Percentiles rank a stretch among this genome's conserved stretches.
Conservation (phyloP, 1,284 basidiomycete species). For the Cryptococcus sp. region DNA sequence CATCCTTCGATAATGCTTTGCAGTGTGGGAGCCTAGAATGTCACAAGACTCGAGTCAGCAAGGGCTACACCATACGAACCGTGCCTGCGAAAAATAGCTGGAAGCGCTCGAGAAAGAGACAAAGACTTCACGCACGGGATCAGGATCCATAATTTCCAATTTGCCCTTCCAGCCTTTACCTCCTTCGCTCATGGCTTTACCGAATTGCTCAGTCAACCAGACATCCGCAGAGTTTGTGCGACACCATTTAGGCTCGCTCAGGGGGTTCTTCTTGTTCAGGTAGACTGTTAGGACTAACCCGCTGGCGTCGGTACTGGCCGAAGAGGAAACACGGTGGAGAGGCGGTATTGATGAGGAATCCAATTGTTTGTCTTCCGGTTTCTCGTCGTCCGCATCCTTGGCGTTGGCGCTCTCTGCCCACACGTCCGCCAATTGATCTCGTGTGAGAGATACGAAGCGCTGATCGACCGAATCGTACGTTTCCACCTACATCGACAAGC, state of each 20-base stretch:
- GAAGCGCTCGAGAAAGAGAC: not conserved
- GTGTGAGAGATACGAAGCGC: slow-evolving; percentile 40
- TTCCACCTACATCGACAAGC: slow-evolving; percentile 39
- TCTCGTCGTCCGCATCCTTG: not conserved
- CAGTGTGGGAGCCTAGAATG: slow-evolving; percentile 78
- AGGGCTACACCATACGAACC: not conserved
- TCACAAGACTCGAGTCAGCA: slow-evolving; percentile 6
- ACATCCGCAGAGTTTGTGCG: slow-evolving; percentile 90
- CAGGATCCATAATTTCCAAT: slow-evolving; percentile 87
- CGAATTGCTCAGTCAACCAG: slow-evolving; percentile 83
- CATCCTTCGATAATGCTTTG: slow-evolving; percentile 83
- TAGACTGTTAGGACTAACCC: slow-evolving; percentile 56
- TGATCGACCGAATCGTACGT: slow-evolving; percentile 46
- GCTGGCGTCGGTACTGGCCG: not conserved
- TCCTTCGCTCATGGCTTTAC: slow-evolving; percentile 60
- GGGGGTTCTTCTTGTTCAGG: slow-evolving; percentile 79
- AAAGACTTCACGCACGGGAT: slow-evolving; percentile 71
- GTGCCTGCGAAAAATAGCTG: not conserved
- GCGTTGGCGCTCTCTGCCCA: slow-evolving; percentile 14
- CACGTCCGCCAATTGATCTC: slow-evolving; percentile 34
- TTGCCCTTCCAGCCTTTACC: slow-evolving; percentile 81
- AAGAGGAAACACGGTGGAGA: slow-evolving; percentile 24
- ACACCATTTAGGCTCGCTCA: slow-evolving; percentile 95
- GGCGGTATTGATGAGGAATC: slow-evolving; percentile 23
- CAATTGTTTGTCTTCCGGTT: slow-evolving; percentile 5